phyloP scores from a whole-genome alignment of 805 yeast genomes.

The Teunomyces panamensis region DNA sequence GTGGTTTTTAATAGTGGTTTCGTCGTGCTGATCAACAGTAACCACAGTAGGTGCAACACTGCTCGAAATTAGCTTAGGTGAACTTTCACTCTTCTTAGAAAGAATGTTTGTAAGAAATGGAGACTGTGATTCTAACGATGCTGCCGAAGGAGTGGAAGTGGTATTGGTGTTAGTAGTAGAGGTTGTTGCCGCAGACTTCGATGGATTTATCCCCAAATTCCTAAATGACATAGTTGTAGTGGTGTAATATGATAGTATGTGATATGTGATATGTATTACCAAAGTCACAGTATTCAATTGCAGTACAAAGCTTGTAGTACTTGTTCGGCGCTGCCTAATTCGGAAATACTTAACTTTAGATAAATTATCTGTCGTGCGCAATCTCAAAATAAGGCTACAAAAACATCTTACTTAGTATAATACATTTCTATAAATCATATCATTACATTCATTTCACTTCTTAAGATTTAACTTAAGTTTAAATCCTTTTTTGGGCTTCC shows the following conservation, averaged over 20 bases:
- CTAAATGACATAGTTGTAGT: constrained; percentile 21
- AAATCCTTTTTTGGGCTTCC: constrained; percentile 9
- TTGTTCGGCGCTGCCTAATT: background rate
- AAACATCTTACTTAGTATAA: background rate
- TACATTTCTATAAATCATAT: constrained; percentile 6
- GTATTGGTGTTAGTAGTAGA: constrained; percentile 38
- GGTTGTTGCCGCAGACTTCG: constrained; percentile 41
- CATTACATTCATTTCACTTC: constrained; percentile 7
- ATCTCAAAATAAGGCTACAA: background rate
- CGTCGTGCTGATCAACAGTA: constrained; percentile 12
- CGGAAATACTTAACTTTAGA: background rate
- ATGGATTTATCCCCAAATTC: constrained; percentile 31
- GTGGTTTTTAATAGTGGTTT: background rate
- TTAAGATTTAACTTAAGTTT: constrained; percentile 15
- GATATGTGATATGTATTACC: background rate
- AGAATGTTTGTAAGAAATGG: constrained; percentile 19
- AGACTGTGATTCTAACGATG: constrained; percentile 10
- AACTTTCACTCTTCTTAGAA: constrained; percentile 5
- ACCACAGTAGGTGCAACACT: constrained; percentile 22
- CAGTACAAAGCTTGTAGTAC: background rate
- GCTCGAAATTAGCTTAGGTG: constrained; percentile 4
- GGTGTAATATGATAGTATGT: background rate
- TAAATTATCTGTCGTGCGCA: constrained; percentile 1
- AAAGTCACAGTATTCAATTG: background rate
- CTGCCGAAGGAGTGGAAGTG: constrained; percentile 14